phyloP scores from a whole-genome alignment of 2,329 filamentous ascomycete species.

The Penicillium oxalicum region DNA sequence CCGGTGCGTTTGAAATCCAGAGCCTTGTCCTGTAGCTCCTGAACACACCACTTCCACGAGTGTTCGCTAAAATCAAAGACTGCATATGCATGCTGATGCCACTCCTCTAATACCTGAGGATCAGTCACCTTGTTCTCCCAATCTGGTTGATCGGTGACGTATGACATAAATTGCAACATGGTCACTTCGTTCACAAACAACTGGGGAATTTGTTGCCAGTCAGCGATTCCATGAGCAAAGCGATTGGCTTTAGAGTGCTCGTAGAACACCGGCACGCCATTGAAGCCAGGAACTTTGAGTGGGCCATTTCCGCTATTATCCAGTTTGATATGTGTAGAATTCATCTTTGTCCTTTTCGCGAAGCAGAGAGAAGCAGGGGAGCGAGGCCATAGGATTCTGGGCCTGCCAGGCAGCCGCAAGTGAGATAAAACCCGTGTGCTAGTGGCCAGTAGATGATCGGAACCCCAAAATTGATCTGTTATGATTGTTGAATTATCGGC shows the following conservation, averaged over 20 bases:
- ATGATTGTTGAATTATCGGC: no score
- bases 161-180: constrained; percentile 6
- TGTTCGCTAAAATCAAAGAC: constrained; percentile 5
- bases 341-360: background rate
- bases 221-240: constrained; percentile 6
- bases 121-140: constrained; percentile 6
- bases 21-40: constrained; percentile 4
- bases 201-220: constrained; percentile 4
- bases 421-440: constrained; percentile 2
- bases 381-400: background rate
- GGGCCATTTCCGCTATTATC: constrained; percentile 5
- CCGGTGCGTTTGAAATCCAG: constrained; percentile 5
- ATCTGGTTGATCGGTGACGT: constrained; percentile 3
- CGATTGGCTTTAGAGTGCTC: constrained; percentile 5
- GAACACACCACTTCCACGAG: constrained; percentile 9
- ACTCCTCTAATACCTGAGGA: constrained; percentile 4
- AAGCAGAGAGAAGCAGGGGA: background rate
- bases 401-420: constrained; percentile 1
- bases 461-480: no score
- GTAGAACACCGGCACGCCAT: constrained; percentile 3
- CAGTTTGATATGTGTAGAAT: constrained; percentile 2
- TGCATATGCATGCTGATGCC: constrained; percentile 3
- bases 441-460: background rate
- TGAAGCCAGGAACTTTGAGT: constrained; percentile 5
- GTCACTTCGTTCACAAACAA: constrained; percentile 1